Evolutionary conservation across 1,139 yeast species (phyloP), one percentile per base, ranked within the genome.

Genomic region (Spathaspora sp.): DNA sequence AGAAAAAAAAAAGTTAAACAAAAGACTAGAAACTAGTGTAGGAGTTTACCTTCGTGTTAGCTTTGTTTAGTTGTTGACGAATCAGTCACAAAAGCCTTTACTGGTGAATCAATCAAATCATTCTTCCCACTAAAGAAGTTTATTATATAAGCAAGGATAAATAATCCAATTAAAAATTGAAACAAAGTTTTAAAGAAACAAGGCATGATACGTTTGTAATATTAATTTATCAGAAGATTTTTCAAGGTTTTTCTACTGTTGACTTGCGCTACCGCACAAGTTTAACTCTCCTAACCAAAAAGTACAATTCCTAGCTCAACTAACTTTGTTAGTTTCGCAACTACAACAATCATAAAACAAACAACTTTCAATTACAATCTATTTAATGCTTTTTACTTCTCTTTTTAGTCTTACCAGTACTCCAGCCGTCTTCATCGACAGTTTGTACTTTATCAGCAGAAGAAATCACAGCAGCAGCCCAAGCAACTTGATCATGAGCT

Each of bases 401-500:
- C 73, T 85, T 87, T 65, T 84, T 85, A 41, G 81, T 70, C 56
- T 70, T 72, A 47, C 69, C 70, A 47, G 78, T 72, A 50, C 76
- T 71, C 95, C 96, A 89, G 37, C 91, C 96, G 51, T 88, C 96
- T 45, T 78, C 83, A 45, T 81, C 86, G 36, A 78, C 82, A 23
- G 78, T 70, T 26, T 66, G 65, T 6, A 66, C 64, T 52, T 74
- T 76, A 53, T 72, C 76, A 38, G 75, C 76, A 44, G 78, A 74
- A 34, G 78, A 67, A 41, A 63, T 55, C 50, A 86, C 71, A 3
- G 89, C 89, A 46, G 84, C 81, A 48, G 78, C 72, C 89, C 96
- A 86, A 44, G 81, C 76, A 48, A 80, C 65, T 29, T 82, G 85
- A 55, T 79, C 83, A 51, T 76, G 73, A 20, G 58, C 51, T 20